Percentiles rank a stretch among this genome's conserved stretches.
phyloP scores from a whole-genome alignment of 768 basidiomycete species.

The Psilocybe sp. region DNA sequence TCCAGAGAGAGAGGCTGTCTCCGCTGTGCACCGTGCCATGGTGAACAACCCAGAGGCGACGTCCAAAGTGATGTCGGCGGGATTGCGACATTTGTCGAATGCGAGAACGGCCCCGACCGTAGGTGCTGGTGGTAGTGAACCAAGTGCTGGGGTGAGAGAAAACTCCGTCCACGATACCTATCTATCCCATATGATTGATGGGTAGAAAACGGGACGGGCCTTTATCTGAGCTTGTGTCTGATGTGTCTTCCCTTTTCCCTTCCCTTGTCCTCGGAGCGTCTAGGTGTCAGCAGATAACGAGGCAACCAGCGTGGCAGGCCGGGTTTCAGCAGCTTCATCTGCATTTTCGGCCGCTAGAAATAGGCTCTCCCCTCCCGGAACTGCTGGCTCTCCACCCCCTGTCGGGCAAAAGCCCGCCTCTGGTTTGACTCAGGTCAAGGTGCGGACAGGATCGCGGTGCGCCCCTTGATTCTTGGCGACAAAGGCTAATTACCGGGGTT shows the following conservation, averaged over 20 bases:
- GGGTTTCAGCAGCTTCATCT: slow-evolving; percentile 55
- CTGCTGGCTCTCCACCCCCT: slow-evolving; percentile 19
- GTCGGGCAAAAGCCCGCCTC: slow-evolving; percentile 27
- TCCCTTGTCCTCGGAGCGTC: slow-evolving; percentile 3
- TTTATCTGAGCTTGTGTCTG: slow-evolving; percentile 9
- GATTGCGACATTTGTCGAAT: slow-evolving; percentile 33
- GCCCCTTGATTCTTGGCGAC: slow-evolving; percentile 2
- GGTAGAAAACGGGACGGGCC: slow-evolving; percentile 10
- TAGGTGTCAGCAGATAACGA: slow-evolving; percentile 38
- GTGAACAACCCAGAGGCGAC: slow-evolving; percentile 40
- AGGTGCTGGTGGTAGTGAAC: slow-evolving; percentile 10
- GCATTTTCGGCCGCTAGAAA: slow-evolving; percentile 34
- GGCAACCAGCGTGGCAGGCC: slow-evolving; percentile 40
- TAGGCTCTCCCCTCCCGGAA: slow-evolving; percentile 13
- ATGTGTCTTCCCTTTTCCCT: slow-evolving; percentile 1
- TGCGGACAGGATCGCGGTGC: slow-evolving; percentile 14
- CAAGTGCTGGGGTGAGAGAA: slow-evolving; percentile 14
- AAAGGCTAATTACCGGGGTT: neutral
- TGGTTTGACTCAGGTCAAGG: slow-evolving; percentile 23
- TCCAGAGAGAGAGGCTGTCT: slow-evolving; percentile 28
- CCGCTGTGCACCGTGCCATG: slow-evolving; percentile 45
- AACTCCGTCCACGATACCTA: slow-evolving; percentile 6
- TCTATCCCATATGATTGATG: slow-evolving; percentile 7
- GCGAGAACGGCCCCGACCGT: slow-evolving; percentile 21
- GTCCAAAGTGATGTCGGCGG: slow-evolving; percentile 37